phyloP scores from a whole-genome alignment of 805 yeast species.

The Nakazawaea pomicola region DNA sequence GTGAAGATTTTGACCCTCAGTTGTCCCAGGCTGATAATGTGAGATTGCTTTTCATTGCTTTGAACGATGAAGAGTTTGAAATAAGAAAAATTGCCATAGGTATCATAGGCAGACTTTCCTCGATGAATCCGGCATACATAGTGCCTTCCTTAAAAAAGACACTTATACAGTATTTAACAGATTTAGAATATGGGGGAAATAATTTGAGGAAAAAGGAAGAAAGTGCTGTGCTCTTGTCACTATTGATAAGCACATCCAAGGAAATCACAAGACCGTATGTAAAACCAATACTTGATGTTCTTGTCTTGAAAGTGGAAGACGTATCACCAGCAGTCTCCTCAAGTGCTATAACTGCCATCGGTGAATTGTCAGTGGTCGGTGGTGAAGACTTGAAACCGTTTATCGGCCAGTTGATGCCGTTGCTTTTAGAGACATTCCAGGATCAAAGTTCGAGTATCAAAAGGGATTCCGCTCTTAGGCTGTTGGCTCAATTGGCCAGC shows the following conservation, averaged over 20 bases:
- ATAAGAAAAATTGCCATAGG: constrained; percentile 75
- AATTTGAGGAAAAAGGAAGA: constrained; percentile 77
- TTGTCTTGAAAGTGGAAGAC: constrained; percentile 72
- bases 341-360: constrained; percentile 79
- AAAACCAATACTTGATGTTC: constrained; percentile 81
- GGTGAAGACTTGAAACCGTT: constrained; percentile 79
- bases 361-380: constrained; percentile 83
- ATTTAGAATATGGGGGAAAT: constrained; percentile 75
- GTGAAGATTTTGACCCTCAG: constrained; percentile 81
- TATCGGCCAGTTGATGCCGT: constrained; percentile 76
- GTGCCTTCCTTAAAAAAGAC: constrained; percentile 89
- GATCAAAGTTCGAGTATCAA: constrained; percentile 88
- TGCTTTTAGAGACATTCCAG: constrained; percentile 80
- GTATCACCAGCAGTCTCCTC: constrained; percentile 71
- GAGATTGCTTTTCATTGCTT: constrained; percentile 74
- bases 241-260: constrained; percentile 71
- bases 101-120: constrained; percentile 78
- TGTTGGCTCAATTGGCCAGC: constrained; percentile 84
- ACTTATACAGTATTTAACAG: constrained; percentile 77
- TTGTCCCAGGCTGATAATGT: constrained; percentile 92
- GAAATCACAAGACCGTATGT: constrained; percentile 88
- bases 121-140: constrained; percentile 90
- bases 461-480: constrained; percentile 82
- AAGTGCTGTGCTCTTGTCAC: constrained; percentile 68
- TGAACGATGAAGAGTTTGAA: constrained; percentile 85